Evolutionary conservation across 2,329 filamentous ascomycete genomes (phyloP), one percentile per base, ranked within the genome.

Genomic region (Colletotrichum theobromicola): DNA sequence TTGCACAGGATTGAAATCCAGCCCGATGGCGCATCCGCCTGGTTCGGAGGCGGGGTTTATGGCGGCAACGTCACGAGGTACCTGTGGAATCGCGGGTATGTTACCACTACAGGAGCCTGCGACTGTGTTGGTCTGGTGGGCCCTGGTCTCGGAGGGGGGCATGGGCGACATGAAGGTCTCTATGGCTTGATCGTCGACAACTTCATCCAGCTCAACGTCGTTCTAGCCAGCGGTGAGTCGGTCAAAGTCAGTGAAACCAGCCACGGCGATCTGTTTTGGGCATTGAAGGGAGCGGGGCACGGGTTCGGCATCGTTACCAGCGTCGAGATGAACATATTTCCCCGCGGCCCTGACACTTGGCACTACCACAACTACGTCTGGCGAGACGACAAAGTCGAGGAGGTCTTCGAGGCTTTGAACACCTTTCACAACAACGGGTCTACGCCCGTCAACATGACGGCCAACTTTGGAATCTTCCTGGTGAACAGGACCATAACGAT

Each of bases 131-230:
- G 88, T 65, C 77, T 83, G 26, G 75, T 88, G 4, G 88, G 86
- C 0, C 88, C 88, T 0, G 88, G 83, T 0, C 85, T 92, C 1
- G 90, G 90, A 5, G 91, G 90, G 65, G 90, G 90, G 5, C 87
- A 90, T 79, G 89, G 90, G 34, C 85, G 84, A 80, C 85, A 89
- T 7, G 87, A 90, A 78, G 89, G 90, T 1, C 85, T 83, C 42
- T 81, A 91, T 73, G 90, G 90, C 2, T 84, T 92, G 4, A 80
- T 89, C 4, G 79, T 86, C 0, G 90, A 92, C 76, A 86, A 91
- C 65, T 85, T 90, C 53, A 74, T 89, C 13, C 87, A 86, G 0
- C 80, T 88, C 80, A 85, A 88, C 18, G 77, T 91, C 2, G 88
- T 91, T 0, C 82, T 90, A 1, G 87, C 88, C 5, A 81, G 89